phyloP scores from a whole-genome alignment of 1,284 basidiomycete genomes.

The Apiotrichum akiyoshidainum region DNA sequence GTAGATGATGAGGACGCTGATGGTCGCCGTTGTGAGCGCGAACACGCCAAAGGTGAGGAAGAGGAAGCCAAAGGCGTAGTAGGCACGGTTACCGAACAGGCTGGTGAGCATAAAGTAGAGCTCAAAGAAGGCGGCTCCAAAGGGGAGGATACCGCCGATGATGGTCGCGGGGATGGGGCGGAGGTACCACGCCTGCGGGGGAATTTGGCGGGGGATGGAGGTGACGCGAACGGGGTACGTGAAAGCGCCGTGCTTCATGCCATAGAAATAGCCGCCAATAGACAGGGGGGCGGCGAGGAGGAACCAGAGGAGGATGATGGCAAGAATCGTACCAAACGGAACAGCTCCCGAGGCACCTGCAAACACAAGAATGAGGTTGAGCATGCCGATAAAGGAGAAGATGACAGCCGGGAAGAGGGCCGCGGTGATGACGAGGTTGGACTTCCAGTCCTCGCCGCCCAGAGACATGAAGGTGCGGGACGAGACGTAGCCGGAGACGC shows the following conservation, averaged over 20 bases:
- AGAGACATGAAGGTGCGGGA: conserved; percentile 78
- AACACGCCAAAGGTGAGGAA: conserved; percentile 84
- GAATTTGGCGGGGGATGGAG: conserved; percentile 87
- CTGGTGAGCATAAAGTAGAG: conserved; percentile 90
- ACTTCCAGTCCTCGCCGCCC: conserved; percentile 73
- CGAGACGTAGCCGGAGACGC: conserved; percentile 85
- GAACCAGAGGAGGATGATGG: conserved; percentile 92
- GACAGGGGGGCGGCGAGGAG: conserved; percentile 81
- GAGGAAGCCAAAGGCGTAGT: conserved; percentile 94
- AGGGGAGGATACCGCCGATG: conserved; percentile 86
- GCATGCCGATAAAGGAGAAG: conserved; percentile 75
- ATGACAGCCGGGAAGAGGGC: conserved; percentile 80
- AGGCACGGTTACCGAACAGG: conserved; percentile 87
- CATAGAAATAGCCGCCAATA: conserved; percentile 61
- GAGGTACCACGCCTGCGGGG: conserved; percentile 77
- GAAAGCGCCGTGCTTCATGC: conserved; percentile 74
- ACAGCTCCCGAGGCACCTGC: conserved; percentile 91
- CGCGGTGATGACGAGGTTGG: conserved; percentile 83
- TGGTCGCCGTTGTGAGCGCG: conserved; percentile 80
- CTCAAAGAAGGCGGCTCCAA: conserved; percentile 93
- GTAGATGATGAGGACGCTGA: conserved; percentile 85
- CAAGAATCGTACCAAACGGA: conserved; percentile 87
- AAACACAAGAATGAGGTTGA: conserved; percentile 80
- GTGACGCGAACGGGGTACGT: conserved; percentile 82
- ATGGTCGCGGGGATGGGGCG: conserved; percentile 72